Evolutionary conservation across 1,139 yeast genomes (phyloP).

Genomic region (Geotrichum cucujoidarum): DNA sequence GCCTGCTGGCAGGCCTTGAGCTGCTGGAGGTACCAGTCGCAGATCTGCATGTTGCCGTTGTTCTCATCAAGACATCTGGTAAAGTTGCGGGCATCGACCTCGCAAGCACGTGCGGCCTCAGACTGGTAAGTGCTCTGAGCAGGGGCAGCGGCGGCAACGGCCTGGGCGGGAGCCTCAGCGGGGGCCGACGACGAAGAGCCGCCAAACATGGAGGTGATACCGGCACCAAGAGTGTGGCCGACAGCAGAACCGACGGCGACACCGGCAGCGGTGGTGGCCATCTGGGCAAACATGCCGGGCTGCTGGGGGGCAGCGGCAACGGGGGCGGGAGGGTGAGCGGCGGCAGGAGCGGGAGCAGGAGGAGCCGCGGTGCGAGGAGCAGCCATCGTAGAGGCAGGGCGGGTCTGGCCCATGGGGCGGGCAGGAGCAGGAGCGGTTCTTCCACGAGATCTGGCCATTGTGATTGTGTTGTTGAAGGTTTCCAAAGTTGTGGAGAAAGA

Average conservation of each 20-base stretch:
- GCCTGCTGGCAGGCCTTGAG: conserved; percentile 97
- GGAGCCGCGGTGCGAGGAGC: conserved; percentile 46
- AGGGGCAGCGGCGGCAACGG: conserved; percentile 27
- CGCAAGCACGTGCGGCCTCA: conserved; percentile 60
- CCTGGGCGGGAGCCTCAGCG: conserved; percentile 32
- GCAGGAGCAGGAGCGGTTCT: conserved; percentile 43
- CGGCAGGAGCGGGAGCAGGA: conserved; percentile 37
- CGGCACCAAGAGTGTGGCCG: conserved; percentile 96
- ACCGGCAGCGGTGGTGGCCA: conserved; percentile 99
- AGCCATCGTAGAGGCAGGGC: conserved; percentile 74
- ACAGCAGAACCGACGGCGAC: conserved; percentile 97
- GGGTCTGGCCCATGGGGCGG: conserved; percentile 47
- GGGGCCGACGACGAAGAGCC: conserved; percentile 50
- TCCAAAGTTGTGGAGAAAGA: background rate
- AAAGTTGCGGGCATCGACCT: conserved; percentile 87
- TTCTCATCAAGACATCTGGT: conserved; percentile 93
- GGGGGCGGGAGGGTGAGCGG: conserved; percentile 37
- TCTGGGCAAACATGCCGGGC: conserved; percentile 92
- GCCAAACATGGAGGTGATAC: conserved; percentile 81
- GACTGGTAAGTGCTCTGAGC: conserved; percentile 26
- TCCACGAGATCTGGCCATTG: conserved; percentile 51
- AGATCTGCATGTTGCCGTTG: conserved; percentile 91
- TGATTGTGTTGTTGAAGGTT: conserved; percentile 13
- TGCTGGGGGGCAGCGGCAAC: conserved; percentile 39
- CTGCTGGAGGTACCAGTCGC: conserved; percentile 95